Conservation (phyloP, 345 rosid species). For the Euclidium syriacum region DNA sequence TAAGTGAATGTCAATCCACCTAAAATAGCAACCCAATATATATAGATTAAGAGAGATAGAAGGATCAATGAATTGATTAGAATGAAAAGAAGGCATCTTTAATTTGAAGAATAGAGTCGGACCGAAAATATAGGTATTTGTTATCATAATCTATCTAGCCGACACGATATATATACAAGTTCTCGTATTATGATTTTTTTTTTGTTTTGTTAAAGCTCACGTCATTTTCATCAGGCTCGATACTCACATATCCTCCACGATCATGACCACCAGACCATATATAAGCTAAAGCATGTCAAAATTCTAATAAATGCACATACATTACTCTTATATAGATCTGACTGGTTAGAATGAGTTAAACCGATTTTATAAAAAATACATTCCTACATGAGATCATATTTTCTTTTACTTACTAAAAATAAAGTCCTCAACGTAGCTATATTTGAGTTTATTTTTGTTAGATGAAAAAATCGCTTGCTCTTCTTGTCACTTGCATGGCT, state of each 20-base stretch:
- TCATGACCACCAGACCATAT: constrained; percentile 7
- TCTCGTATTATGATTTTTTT: background rate
- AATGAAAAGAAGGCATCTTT: constrained; percentile 4
- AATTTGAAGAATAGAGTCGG: background rate
- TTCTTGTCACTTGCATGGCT: constrained; percentile 14
- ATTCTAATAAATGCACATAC: background rate
- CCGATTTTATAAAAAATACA: background rate
- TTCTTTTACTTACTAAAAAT: background rate
- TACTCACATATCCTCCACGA: background rate
- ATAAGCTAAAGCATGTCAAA: background rate
- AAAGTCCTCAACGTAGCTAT: background rate
- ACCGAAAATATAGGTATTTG: constrained; percentile 12
- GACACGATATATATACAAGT: constrained; percentile 21
- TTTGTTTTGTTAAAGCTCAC: constrained; percentile 1
- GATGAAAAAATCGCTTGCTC: background rate
- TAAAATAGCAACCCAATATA: background rate
- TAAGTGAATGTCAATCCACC: background rate
- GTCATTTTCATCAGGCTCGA: constrained; percentile 6
- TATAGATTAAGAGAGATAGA: background rate
- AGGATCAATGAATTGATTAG: constrained; percentile 11
- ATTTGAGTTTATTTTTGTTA: background rate
- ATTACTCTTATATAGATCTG: background rate
- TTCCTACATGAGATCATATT: background rate
- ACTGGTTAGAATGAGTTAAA: background rate
- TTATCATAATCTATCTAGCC: constrained; percentile 5